Evolutionary conservation across 2,329 filamentous ascomycete species (phyloP).

Genomic region (Niveomyces coronatus): DNA sequence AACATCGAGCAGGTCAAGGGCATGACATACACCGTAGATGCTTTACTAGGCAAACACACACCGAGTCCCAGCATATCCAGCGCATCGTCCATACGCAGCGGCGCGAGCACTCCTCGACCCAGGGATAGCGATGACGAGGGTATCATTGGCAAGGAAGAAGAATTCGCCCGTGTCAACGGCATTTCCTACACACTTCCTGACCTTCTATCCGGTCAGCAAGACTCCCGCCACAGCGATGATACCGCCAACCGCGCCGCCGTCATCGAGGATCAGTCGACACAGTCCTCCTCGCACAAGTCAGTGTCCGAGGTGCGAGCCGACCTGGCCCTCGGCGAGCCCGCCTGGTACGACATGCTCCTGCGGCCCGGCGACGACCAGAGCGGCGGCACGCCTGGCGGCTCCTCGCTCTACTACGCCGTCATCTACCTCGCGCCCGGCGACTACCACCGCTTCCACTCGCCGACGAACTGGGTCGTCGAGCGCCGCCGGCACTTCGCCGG

Average conservation of each 20-base stretch:
- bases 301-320: conserved; percentile 79
- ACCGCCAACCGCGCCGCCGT: background rate
- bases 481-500: conserved; percentile 93
- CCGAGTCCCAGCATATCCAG: conserved; percentile 44
- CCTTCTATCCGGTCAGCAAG: conserved; percentile 63
- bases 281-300: conserved; percentile 50
- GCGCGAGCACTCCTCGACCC: conserved; percentile 15
- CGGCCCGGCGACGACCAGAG: no score
- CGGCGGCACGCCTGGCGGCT: no score
- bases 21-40: conserved; percentile 94
- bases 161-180: conserved; percentile 89
- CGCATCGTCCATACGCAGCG: conserved; percentile 13
- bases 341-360: conserved; percentile 61
- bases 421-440: conserved; percentile 95
- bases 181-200: conserved; percentile 90
- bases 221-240: conserved; percentile 28
- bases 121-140: conserved; percentile 41
- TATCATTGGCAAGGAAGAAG: conserved; percentile 69
- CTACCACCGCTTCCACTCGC: conserved; percentile 97
- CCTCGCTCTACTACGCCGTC: conserved; percentile 82
- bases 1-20: conserved; percentile 98
- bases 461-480: conserved; percentile 90
- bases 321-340: conserved; percentile 59
- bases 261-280: conserved; percentile 64
- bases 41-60: conserved; percentile 64